Conservation (phyloP, 1,139 yeast species). For the Kodamaea sp. region DNA sequence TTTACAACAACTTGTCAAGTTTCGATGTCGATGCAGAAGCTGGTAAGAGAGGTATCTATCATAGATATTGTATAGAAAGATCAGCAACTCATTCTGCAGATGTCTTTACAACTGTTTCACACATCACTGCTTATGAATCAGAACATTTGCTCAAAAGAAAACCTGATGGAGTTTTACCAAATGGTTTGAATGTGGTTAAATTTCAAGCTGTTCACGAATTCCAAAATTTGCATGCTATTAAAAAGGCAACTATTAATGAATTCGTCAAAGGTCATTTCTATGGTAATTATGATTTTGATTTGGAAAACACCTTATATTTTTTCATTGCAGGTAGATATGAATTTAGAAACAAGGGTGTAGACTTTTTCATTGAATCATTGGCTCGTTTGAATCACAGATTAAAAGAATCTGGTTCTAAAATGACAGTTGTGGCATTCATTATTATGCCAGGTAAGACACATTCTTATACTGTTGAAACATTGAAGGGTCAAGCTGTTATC, state of each 20-base stretch:
- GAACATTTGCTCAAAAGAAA: slow-evolving; percentile 91
- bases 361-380: slow-evolving; percentile 86
- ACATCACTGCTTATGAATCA: slow-evolving; percentile 91
- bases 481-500: slow-evolving; percentile 94
- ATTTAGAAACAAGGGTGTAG: slow-evolving; percentile 95
- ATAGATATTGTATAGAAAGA: slow-evolving; percentile 93
- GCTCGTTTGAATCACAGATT: slow-evolving; percentile 88
- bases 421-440: slow-evolving; percentile 95
- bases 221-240: slow-evolving; percentile 90
- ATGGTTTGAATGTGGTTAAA: slow-evolving; percentile 92
- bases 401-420: slow-evolving; percentile 76
- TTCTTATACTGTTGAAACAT: slow-evolving; percentile 92
- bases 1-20: slow-evolving; percentile 83
- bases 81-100: slow-evolving; percentile 96
- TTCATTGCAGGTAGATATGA: slow-evolving; percentile 98
- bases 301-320: slow-evolving; percentile 89
- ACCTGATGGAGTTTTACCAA: slow-evolving; percentile 97
- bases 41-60: slow-evolving; percentile 95
- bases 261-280: slow-evolving; percentile 96
- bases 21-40: slow-evolving; percentile 98
- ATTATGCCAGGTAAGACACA: slow-evolving; percentile 97
- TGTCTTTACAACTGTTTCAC: slow-evolving; percentile 95
- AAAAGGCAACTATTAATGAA: slow-evolving; percentile 89
- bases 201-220: slow-evolving; percentile 97
- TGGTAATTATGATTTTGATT: slow-evolving; percentile 92